Evolutionary conservation across 1,284 basidiomycete genomes (phyloP).

Genomic region (Sanghuangporus sanghuang): DNA sequence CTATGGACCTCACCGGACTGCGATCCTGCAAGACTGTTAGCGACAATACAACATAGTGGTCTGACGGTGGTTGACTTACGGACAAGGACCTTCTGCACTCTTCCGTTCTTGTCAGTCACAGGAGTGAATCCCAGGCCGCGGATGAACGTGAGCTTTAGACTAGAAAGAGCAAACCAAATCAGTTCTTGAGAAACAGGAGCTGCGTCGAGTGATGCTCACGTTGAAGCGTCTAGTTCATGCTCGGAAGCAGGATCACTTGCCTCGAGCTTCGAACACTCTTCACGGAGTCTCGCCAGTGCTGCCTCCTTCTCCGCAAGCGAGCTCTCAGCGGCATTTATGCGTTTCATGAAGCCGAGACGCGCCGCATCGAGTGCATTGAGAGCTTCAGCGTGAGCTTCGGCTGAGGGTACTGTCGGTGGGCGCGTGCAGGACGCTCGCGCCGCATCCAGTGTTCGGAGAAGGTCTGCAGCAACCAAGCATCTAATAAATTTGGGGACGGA

Average conservation of each 20-base stretch:
- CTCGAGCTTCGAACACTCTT: conserved; percentile 54
- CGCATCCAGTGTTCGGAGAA: conserved; percentile 61
- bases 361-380: conserved; percentile 62
- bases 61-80: conserved; percentile 39
- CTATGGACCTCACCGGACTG: conserved; percentile 58
- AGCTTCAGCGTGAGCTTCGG: conserved; percentile 50
- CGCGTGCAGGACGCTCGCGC: conserved; percentile 66
- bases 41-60: neutral
- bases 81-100: conserved; percentile 56
- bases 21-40: conserved; percentile 36
- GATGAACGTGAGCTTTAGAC: conserved; percentile 60
- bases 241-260: conserved; percentile 65
- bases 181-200: neutral
- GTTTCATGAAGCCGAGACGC: conserved; percentile 63
- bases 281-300: conserved; percentile 60
- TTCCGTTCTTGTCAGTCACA: conserved; percentile 46
- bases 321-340: conserved; percentile 67
- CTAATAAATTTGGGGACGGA: neutral
- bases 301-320: conserved; percentile 60
- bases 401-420: conserved; percentile 62
- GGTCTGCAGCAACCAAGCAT: conserved; percentile 29
- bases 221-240: conserved; percentile 62
- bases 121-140: conserved; percentile 68
- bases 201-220: conserved; percentile 38
- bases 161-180: conserved; percentile 24